These are phyloP conservation scores for Jatropha multifida DNA, from an alignment of 441 rosid species.

Conservation along the genomic window DNA sequence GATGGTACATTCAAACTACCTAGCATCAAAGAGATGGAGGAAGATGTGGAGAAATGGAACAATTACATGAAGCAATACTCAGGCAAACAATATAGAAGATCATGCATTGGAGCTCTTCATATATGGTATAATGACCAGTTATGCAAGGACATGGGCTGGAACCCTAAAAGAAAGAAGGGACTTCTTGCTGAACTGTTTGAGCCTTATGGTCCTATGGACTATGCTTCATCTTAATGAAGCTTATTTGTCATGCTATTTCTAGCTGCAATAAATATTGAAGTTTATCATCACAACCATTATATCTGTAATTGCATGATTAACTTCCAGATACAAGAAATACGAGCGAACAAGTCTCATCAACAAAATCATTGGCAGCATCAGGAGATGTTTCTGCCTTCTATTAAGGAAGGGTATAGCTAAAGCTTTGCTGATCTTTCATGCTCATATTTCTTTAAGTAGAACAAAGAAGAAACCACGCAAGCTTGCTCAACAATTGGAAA, in stretches of 20 bases:
- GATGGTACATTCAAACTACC: constrained; percentile 20
- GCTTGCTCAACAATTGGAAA: too few species aligned
- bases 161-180: constrained; percentile 49
- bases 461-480: too few species aligned
- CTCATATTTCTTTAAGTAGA: too few species aligned
- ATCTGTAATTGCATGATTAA: too few species aligned
- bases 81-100: constrained; percentile 25
- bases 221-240: neutral
- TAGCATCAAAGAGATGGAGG: constrained; percentile 16
- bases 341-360: neutral
- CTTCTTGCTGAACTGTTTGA: constrained; percentile 46
- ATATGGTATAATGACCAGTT: constrained; percentile 49
- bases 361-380: too few species aligned
- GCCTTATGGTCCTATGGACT: constrained; percentile 28
- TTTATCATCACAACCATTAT: neutral
- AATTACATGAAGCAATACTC: constrained; percentile 22
- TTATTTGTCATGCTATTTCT: neutral
- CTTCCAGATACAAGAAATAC: neutral
- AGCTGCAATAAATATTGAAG: neutral
- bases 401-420: too few species aligned
- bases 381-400: too few species aligned
- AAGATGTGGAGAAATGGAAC: constrained; percentile 16
- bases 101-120: constrained; percentile 32
- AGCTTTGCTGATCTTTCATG: too few species aligned
- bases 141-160: constrained; percentile 64